Percentiles rank a stretch among this genome's conserved stretches.
Conservation (phyloP, 2,329 filamentous ascomycete genomes). For the Epicoccum nigrum region DNA sequence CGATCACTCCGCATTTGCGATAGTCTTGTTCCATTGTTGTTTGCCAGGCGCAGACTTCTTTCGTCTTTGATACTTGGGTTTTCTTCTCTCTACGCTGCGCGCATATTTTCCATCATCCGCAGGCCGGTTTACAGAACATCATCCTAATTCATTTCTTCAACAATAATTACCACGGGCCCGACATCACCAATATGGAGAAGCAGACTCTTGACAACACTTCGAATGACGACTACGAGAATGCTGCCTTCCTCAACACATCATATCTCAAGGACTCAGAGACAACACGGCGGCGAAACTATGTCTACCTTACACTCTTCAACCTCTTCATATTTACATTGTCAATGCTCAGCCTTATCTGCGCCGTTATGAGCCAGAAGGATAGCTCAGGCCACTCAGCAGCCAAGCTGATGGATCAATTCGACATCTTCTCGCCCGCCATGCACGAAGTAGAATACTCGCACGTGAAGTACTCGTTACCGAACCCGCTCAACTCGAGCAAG, state of each 20-base stretch:
- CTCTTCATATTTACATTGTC: conserved; percentile 44
- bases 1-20: background rate
- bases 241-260: conserved; percentile 37
- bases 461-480: conserved; percentile 35
- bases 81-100: conserved; percentile 20
- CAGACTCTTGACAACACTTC: conserved; percentile 25
- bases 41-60: conserved; percentile 1
- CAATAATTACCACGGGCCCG: background rate
- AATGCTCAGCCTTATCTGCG: conserved; percentile 37
- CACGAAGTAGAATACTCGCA: conserved; percentile 37
- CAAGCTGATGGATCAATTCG: conserved; percentile 41
- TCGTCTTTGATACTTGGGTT: background rate
- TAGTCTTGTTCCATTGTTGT: conserved; percentile 3
- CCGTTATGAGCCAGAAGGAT: conserved; percentile 40
- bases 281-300: conserved; percentile 30
- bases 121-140: conserved; percentile 22
- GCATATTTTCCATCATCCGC: conserved; percentile 17
- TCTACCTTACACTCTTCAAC: conserved; percentile 41
- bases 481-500: conserved; percentile 39
- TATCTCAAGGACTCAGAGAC: conserved; percentile 30
- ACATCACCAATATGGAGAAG: conserved; percentile 35
- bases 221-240: conserved; percentile 34
- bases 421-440: conserved; percentile 40
- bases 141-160: background rate
- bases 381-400: conserved; percentile 33